phyloP scores from a whole-genome alignment of 345 rosid genomes.

The Syzygium aqueum region DNA sequence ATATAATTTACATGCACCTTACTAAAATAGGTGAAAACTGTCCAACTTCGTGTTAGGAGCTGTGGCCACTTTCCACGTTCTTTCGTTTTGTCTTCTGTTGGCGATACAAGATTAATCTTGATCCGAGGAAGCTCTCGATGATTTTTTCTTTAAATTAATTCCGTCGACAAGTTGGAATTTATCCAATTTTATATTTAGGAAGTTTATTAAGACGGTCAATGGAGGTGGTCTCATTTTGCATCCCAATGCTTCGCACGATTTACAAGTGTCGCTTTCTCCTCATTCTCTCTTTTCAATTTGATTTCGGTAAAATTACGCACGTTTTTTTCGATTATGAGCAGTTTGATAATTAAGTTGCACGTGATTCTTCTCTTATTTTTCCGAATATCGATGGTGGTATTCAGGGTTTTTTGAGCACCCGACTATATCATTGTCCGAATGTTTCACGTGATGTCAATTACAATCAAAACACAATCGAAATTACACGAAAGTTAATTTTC shows the following conservation, averaged over 20 bases:
- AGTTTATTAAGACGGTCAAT: neutral
- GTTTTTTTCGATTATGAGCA: neutral
- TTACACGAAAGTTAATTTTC: neutral
- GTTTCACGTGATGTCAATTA: neutral
- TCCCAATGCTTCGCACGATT: neutral
- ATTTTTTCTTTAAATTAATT: neutral
- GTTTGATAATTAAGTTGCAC: neutral
- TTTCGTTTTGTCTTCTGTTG: neutral
- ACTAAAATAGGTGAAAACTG: neutral
- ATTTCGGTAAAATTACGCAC: neutral
- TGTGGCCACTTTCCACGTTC: neutral
- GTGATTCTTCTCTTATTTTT: neutral
- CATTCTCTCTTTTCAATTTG: neutral
- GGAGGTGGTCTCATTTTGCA: neutral
- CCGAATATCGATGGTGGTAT: neutral
- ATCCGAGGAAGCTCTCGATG: neutral
- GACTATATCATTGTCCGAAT: neutral
- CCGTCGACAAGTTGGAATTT: neutral
- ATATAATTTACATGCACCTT: neutral
- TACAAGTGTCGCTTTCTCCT: neutral
- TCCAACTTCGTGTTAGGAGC: neutral
- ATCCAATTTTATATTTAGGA: neutral
- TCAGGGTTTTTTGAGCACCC: neutral
- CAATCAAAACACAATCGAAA: neutral
- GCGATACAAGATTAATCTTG: neutral